phyloP scores from a whole-genome alignment of 2,329 filamentous ascomycete species.

The Calonectria pseudoreteaudii region DNA sequence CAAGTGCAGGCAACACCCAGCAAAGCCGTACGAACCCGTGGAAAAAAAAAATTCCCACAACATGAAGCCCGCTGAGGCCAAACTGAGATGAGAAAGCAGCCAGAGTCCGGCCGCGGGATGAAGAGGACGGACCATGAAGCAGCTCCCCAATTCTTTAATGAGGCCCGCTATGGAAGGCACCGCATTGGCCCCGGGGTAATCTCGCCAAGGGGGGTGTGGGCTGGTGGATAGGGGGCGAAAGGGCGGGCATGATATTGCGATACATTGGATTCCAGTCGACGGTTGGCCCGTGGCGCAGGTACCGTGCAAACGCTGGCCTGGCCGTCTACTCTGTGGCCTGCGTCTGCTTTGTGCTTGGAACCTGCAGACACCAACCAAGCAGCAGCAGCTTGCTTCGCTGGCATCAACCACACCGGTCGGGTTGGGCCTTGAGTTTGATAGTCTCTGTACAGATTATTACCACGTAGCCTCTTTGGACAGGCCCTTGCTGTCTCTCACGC shows the following conservation, averaged over 20 bases:
- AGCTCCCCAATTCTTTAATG: constrained; percentile 35
- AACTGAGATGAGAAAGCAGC: constrained; percentile 17
- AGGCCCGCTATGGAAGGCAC: constrained; percentile 41
- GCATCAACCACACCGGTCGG: constrained; percentile 24
- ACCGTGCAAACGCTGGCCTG: not conserved
- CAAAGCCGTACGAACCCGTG: constrained; percentile 7
- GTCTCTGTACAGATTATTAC: not conserved
- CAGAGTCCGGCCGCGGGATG: constrained; percentile 10
- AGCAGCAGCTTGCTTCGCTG: constrained; percentile 34
- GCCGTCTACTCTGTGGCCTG: not conserved
- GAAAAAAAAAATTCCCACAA: not conserved
- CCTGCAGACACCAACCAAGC: constrained; percentile 21
- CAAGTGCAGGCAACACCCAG: constrained; percentile 3
- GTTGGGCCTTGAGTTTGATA: constrained; percentile 14
- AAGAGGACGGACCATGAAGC: constrained; percentile 1
- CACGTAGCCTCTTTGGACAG: constrained; percentile 23
- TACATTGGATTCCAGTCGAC: constrained; percentile 6
- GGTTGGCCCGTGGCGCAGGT: not conserved
- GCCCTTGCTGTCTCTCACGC: not conserved
- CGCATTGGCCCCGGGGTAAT: constrained; percentile 44
- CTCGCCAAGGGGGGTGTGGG: constrained; percentile 36
- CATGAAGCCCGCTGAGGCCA: constrained; percentile 4
- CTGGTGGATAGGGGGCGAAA: constrained; percentile 19
- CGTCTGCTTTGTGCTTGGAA: not conserved
- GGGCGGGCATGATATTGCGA: constrained; percentile 10